phyloP scores from a whole-genome alignment of 2,329 filamentous ascomycete species.

The Colletotrichum sp. region DNA sequence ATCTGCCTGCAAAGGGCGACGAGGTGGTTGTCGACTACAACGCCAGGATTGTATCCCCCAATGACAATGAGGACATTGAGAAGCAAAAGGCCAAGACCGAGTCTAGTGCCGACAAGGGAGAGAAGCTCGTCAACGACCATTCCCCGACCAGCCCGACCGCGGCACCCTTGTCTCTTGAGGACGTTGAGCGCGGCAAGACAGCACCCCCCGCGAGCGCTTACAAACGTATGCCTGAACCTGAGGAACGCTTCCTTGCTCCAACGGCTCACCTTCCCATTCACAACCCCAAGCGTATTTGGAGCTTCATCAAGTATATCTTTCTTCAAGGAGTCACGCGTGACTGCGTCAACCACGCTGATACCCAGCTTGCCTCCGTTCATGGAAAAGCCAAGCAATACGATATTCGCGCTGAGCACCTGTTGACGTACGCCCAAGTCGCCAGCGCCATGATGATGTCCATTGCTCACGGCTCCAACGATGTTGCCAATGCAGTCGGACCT shows the following conservation, averaged over 20 bases:
- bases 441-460: conserved; percentile 46
- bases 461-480: conserved; percentile 48
- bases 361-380: conserved; percentile 26
- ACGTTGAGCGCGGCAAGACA: conserved; percentile 37
- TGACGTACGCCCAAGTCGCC: conserved; percentile 47
- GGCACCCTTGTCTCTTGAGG: conserved; percentile 20
- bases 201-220: conserved; percentile 31
- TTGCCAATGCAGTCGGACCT: conserved; percentile 46
- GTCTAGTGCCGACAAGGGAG: not conserved
- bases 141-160: no score
- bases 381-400: conserved; percentile 46
- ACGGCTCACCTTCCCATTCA: conserved; percentile 20
- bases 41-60: no score
- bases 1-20: conserved; percentile 28
- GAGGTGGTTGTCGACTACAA: conserved; percentile 26
- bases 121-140: conserved; percentile 1
- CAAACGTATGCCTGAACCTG: conserved; percentile 42
- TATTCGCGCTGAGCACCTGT: conserved; percentile 50
- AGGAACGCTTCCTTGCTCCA: conserved; percentile 24
- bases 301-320: conserved; percentile 24
- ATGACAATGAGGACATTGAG: not conserved
- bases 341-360: conserved; percentile 27
- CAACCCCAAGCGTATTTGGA: conserved; percentile 23
- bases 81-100: not conserved
- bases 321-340: conserved; percentile 27